Base-by-base conservation (phyloP, 768 basidiomycete species). In the Pleurotus tuoliensis region DNA sequence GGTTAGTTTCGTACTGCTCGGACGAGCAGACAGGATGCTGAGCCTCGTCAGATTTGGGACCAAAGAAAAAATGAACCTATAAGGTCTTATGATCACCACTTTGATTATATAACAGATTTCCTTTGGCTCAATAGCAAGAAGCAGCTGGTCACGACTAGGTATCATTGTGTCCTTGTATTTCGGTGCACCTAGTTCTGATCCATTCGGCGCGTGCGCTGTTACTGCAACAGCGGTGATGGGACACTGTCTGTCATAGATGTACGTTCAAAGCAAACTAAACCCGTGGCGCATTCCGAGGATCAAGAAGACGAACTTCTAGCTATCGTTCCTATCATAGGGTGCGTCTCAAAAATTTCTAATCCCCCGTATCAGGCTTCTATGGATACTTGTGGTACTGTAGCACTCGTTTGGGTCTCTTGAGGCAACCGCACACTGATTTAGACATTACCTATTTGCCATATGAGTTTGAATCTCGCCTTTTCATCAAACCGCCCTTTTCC, bases 221-320 rank as follows among this genome's bases (percentile, higher is more conserved):
- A 9, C 30, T 34, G 34, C 55, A 22, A 43, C 60, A 98, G 95
- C 61, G 95, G 92, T 39, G 95, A 98, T 69, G 94, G 93, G 2
- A 93, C 93, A 12, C 74, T 98, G 47, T 95, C 93, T 16, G 94
- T 96, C 43, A 85, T 95, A 67, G 95, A 98, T 63, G 82, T 95
- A 22, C 84, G 94, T 57, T 86, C 90, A 15, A 93, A 87, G 62
- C 91, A 90, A 63, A 59, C 77, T 11, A 82, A 87, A 49, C 91
- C 92, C 1, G 71, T 90, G 57, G 87, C 88, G 1, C 89, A 94
- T 54, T 96, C 93, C 13, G 94, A 96, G 67, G 92, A 96, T 73
- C 95, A 98, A 67, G 95, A 97, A 64, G 95, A 98, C 66, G 95
- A 98, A 64, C 73, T 97, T 44, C 77, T 98, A 7, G 92, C 92